Base-by-base conservation (phyloP, 1,284 basidiomycete species). In the Puccinia horiana region DNA sequence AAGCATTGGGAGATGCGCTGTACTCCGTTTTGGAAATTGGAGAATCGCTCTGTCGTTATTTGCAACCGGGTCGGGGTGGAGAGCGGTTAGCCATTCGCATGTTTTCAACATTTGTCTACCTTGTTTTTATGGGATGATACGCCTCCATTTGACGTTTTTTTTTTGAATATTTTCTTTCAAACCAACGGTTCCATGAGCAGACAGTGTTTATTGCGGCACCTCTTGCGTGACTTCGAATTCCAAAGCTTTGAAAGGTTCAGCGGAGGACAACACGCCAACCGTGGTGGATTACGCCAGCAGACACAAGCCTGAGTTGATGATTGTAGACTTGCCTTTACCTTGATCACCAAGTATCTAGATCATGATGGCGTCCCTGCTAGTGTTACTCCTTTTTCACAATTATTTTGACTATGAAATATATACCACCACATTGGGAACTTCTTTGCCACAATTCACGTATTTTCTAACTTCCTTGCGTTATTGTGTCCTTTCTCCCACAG, bases 201-300 rank as follows among this genome's bases (percentile, higher is more conserved):
- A 72, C 26, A 52, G 52, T 23, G 49, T 80, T 20, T 80, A 37
- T 80, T 70, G 65, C 26, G 77, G 77, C 5, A 80, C 67, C 37
- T 72, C 67, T 56, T 80, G 77, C 49, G 77, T 72, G 35, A 80
- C 72, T 23, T 80, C 77, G 2, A 80, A 80, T 54, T 12, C 61
- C 1, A 42, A 65, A 42, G 35, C 20, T n/a, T 40, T 65, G 5
- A 65, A 42, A 16, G 40, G 20, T 16, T 58, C n/a, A n/a, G 37
- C 52, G 26, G 12, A 35, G 23, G 49, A 67, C 12, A 54, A 80
- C 6, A 47, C n/a, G 2, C 67, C 77, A 26, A 80, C 37, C 20
- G 77, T 80, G 4, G n/a, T 80, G 26, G 49, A 58, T 37, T 69
- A 80, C 37, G 77, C 77, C 37, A 80, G 77, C 47, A 80, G 72